phyloP scores from a whole-genome alignment of 371 early-diverging fungal genomes.

The Syncephalastrum sp. region DNA sequence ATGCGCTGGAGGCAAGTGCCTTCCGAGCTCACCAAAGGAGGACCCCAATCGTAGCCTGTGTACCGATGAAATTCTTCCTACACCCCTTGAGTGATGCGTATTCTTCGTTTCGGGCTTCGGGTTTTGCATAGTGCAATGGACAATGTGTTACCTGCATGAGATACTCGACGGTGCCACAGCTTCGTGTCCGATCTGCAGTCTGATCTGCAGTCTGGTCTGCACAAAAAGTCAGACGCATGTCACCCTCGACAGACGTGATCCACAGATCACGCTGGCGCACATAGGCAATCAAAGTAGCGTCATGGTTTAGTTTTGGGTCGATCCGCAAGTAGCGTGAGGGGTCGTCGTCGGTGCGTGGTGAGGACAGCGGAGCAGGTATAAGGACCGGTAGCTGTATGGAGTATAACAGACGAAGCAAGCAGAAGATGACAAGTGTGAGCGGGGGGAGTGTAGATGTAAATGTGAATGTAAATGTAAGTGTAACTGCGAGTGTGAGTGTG shows the following conservation, averaged over 20 bases:
- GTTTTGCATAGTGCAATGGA: neutral
- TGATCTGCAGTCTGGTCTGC: conserved; percentile 30
- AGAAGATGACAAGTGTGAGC: neutral
- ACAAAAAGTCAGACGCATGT: conserved; percentile 64
- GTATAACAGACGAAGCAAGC: no score
- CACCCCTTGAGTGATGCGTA: conserved; percentile 1
- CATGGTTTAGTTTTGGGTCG: conserved; percentile 58
- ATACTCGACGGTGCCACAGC: conserved; percentile 71
- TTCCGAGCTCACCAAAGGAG: conserved; percentile 11
- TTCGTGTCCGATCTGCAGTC: conserved; percentile 32
- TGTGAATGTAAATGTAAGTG: no score
- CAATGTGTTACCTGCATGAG: conserved; percentile 63
- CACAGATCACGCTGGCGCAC: conserved; percentile 66
- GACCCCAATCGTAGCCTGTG: conserved; percentile 70
- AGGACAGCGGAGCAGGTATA: neutral
- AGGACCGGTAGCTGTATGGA: conserved; percentile 6
- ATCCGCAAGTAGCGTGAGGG: conserved; percentile 11
- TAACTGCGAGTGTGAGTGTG: neutral
- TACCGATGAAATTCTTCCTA: conserved; percentile 75
- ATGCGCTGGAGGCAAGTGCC: conserved; percentile 40
- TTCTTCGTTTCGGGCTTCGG: neutral
- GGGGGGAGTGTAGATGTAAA: no score
- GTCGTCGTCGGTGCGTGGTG: conserved; percentile 2
- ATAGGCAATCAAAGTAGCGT: conserved; percentile 52
- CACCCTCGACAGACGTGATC: conserved; percentile 60